Conservation (phyloP, 176 grass and related monocot species). For the Poa pratensis region DNA sequence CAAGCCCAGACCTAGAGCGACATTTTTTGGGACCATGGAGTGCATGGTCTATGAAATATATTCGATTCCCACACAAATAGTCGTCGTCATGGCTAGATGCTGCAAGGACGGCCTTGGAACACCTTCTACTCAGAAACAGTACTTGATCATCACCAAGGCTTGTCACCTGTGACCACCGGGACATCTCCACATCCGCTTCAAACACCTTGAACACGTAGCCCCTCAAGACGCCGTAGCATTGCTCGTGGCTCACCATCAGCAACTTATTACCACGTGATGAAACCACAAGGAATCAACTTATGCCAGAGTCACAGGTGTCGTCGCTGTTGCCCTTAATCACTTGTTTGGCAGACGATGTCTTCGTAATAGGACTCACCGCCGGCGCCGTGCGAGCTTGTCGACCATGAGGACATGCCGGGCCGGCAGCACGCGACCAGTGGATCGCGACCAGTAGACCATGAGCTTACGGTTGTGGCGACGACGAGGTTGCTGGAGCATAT, state of each 20-base stretch:
- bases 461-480: neutral
- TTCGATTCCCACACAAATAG: neutral
- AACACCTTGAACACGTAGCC: neutral
- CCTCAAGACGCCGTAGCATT: neutral
- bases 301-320: too few species aligned
- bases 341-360: neutral
- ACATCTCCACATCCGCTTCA: neutral
- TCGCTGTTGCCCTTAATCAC: neutral
- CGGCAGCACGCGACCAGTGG: neutral
- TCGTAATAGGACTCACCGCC: neutral
- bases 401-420: slow-evolving; percentile 1
- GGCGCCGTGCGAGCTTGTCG: neutral
- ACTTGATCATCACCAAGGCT: neutral
- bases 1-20: neutral
- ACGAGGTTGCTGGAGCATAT: neutral
- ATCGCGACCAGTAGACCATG: neutral
- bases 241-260: neutral
- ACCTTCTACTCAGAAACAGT: neutral
- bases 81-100: neutral
- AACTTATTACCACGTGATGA: neutral
- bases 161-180: neutral
- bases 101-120: neutral
- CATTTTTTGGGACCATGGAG: neutral
- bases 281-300: neutral
- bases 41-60: neutral